A percentile compares a stretch with the other conserved stretches of the same genome.
phyloP scores from a whole-genome alignment of 768 basidiomycete species.

The Dacryopinax spathularia region DNA sequence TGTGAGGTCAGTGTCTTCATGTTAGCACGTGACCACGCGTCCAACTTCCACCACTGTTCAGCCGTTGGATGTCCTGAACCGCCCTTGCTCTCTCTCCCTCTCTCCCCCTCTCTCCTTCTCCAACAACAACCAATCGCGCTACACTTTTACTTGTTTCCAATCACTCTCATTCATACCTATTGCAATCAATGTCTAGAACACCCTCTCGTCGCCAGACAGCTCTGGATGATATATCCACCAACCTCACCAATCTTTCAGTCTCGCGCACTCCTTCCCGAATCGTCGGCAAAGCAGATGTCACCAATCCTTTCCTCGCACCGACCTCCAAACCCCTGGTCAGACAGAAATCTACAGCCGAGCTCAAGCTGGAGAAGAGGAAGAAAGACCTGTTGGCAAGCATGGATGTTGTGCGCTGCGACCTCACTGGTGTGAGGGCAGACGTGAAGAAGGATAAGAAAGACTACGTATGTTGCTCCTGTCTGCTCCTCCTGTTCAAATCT shows the following conservation, averaged over 20 bases:
- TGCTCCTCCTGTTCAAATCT: neutral
- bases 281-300: neutral
- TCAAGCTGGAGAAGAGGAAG: neutral
- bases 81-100: neutral
- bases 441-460: neutral
- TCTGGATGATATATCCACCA: neutral
- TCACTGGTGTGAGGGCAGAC: neutral
- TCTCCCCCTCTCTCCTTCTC: neutral
- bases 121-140: neutral
- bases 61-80: neutral
- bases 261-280: neutral
- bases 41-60: neutral
- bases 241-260: neutral
- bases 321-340: neutral
- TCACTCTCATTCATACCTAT: neutral
- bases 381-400: neutral
- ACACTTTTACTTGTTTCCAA: neutral
- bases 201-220: neutral
- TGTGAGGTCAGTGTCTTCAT: neutral
- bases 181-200: conserved; percentile 2
- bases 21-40: neutral
- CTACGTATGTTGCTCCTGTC: neutral
- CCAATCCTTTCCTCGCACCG: neutral
- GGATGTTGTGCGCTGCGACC: neutral
- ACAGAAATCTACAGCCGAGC: neutral